Evolutionary conservation across 164 flowering plant genomes (phyloP).

Genomic region (Protea cynaroides): DNA sequence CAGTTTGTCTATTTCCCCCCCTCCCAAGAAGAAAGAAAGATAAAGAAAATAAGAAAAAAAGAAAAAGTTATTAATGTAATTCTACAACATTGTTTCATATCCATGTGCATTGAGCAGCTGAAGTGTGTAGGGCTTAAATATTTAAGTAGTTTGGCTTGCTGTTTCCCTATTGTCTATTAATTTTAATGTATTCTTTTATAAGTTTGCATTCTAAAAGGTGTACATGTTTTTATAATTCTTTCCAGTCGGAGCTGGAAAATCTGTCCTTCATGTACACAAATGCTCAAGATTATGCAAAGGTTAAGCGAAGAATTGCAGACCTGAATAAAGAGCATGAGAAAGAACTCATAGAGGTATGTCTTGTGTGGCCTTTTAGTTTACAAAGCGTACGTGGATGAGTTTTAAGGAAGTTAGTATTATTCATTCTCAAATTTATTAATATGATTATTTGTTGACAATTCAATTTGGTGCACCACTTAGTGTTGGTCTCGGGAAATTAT

Average conservation of each 20-base stretch:
- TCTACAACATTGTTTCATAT: background rate
- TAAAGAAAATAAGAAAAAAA: no score
- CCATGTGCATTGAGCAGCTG: background rate
- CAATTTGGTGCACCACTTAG: background rate
- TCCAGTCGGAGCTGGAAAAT: slow-evolving; percentile 98
- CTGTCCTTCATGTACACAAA: slow-evolving; percentile 94
- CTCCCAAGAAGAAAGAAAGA: no score
- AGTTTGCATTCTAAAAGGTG: background rate
- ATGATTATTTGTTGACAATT: no score
- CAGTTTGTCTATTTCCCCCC: no score
- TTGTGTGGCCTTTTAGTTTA: slow-evolving; percentile 2
- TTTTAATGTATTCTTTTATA: background rate
- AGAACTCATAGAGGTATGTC: slow-evolving; percentile 75
- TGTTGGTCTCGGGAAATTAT: background rate
- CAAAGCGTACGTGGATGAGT: background rate
- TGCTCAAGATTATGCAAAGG: slow-evolving; percentile 71
- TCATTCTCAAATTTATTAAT: no score
- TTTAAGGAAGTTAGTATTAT: background rate
- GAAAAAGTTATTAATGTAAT: no score
- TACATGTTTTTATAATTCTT: background rate
- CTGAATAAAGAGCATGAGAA: slow-evolving; percentile 82
- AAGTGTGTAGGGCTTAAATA: no score
- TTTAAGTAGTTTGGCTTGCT: no score
- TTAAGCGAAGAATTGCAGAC: slow-evolving; percentile 66
- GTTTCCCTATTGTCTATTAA: background rate